Evolutionary conservation across 495 filamentous ascomycete species (phyloP).

Genomic region (Glonium stellatum): DNA sequence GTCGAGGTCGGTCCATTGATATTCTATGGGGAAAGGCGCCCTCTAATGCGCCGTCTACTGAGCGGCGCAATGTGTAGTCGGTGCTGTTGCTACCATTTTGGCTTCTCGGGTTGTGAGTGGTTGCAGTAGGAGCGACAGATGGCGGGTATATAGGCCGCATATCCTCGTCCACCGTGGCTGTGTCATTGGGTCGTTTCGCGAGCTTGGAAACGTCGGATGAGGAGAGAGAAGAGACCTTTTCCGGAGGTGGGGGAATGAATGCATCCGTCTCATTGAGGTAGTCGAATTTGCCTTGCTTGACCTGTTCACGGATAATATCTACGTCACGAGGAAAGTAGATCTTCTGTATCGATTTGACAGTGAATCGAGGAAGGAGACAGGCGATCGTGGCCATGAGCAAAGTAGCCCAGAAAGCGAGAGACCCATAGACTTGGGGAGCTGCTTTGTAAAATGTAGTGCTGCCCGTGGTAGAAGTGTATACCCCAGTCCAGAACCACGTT

Average conservation of each 20-base stretch:
- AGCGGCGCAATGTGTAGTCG: conserved; percentile 58
- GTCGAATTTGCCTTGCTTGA: conserved; percentile 71
- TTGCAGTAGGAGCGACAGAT: conserved; percentile 66
- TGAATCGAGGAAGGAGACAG: conserved; percentile 78
- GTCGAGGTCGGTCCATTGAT: conserved; percentile 48
- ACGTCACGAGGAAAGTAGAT: conserved; percentile 86
- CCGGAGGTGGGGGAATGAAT: conserved; percentile 33
- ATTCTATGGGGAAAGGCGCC: conserved; percentile 5
- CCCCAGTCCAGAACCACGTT: conserved; percentile 94
- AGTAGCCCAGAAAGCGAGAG: conserved; percentile 79
- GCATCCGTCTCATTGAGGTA: conserved; percentile 52
- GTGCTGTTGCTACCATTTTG: conserved; percentile 92
- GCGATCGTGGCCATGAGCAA: conserved; percentile 67
- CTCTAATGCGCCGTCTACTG: conserved; percentile 11
- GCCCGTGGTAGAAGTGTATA: conserved; percentile 67
- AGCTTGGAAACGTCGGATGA: conserved; percentile 58
- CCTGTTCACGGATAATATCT: conserved; percentile 92
- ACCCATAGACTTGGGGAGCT: conserved; percentile 69
- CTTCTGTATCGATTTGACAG: conserved; percentile 81
- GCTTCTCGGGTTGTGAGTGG: conserved; percentile 74
- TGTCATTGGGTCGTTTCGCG: conserved; percentile 33
- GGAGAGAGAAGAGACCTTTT: conserved; percentile 43
- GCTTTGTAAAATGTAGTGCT: conserved; percentile 70
- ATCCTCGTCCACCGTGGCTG: conserved; percentile 67
- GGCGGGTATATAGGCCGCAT: conserved; percentile 85